Conservation (phyloP, 176 grass and related monocot species). For the Oryza meridionalis region DNA sequence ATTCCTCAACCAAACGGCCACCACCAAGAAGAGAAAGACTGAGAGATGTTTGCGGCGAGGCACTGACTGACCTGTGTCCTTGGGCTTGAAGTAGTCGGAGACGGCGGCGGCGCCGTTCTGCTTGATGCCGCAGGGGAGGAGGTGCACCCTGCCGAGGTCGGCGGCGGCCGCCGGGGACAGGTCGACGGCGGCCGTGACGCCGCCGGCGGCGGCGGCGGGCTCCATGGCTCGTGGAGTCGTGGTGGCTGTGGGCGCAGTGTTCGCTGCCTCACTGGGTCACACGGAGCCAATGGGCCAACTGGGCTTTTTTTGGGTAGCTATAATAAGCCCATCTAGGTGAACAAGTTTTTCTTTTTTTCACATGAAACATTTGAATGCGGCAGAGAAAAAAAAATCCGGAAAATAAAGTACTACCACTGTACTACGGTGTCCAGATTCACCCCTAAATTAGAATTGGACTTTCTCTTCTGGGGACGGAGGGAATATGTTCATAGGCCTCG, state of each 20-base stretch:
- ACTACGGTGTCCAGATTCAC: too few relatives aligned
- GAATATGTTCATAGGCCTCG: too few relatives aligned
- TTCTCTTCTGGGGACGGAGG: too few relatives aligned
- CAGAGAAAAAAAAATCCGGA: too few relatives aligned
- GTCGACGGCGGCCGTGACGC: constrained; percentile 53
- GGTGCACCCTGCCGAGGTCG: constrained; percentile 67
- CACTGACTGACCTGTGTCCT: constrained; percentile 60
- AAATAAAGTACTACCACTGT: too few relatives aligned
- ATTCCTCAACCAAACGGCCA: neutral
- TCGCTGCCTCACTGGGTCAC: neutral
- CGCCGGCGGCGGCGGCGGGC: neutral
- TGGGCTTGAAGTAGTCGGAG: constrained; percentile 88
- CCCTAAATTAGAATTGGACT: too few relatives aligned
- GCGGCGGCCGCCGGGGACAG: constrained; percentile 32
- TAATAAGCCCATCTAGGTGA: neutral
- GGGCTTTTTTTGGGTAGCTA: neutral
- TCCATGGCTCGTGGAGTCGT: constrained; percentile 37
- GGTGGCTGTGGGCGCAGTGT: neutral
- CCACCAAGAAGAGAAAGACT: neutral
- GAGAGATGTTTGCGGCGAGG: neutral
- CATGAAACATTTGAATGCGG: too few relatives aligned
- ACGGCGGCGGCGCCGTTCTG: constrained; percentile 62
- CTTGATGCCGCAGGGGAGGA: constrained; percentile 84
- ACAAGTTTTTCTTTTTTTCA: too few relatives aligned
- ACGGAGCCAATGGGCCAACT: neutral